Evolutionary conservation across 345 rosid genomes (phyloP).

Genomic region (Citrus sinensis): DVS_A1.0 CM039162.1:3159001-3159500

Average conservation of each 20-base stretch:
- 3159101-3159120: slow-evolving; percentile 88
- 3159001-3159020: slow-evolving; percentile 77
- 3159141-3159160: slow-evolving; percentile 77
- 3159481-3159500: slow-evolving; percentile 72
- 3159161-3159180: slow-evolving; percentile 82
- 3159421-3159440: background rate
- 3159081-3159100: slow-evolving; percentile 68
- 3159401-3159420: background rate
- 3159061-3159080: slow-evolving; percentile 64
- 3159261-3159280: background rate
- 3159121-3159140: slow-evolving; percentile 95
- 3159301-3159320: background rate
- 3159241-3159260: no score
- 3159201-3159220: background rate
- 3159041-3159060: slow-evolving; percentile 61
- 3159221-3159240: no score
- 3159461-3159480: background rate
- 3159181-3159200: slow-evolving; percentile 90
- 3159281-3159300: background rate
- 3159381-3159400: slow-evolving; percentile 35
- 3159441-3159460: background rate
- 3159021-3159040: slow-evolving; percentile 77
- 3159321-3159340: slow-evolving; percentile 55
- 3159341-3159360: slow-evolving; percentile 57
- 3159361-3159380: slow-evolving; percentile 48